phyloP scores from a whole-genome alignment of 2,329 filamentous ascomycete species.

The Xylariaceae sp. region DNA sequence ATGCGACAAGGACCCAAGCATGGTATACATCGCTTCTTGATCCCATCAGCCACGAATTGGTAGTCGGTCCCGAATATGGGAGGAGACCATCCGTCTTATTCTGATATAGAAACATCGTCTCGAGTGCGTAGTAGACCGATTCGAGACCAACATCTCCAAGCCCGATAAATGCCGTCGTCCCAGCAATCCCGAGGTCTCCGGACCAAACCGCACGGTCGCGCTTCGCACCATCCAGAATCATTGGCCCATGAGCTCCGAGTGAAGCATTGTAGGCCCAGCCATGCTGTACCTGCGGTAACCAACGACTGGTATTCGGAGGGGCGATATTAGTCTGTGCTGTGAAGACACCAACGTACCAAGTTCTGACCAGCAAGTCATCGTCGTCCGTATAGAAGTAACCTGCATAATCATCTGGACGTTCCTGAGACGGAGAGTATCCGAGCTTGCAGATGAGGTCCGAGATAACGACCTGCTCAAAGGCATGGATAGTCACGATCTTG shows the following conservation, averaged over 20 bases:
- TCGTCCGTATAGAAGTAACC: constrained; percentile 6
- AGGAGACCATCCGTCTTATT: too few species aligned
- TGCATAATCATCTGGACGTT: constrained; percentile 4
- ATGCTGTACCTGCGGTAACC: constrained; percentile 24
- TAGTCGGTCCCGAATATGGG: too few species aligned
- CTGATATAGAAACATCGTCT: too few species aligned
- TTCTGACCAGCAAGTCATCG: constrained; percentile 46
- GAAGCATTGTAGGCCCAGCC: constrained; percentile 29
- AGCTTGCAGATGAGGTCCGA: constrained; percentile 18
- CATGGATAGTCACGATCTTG: constrained; percentile 44
- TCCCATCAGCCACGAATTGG: too few species aligned
- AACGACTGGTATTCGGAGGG: constrained; percentile 24
- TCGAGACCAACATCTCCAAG: too few species aligned
- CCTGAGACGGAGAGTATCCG: constrained; percentile 7
- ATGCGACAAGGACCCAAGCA: too few species aligned
- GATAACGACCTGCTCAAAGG: constrained; percentile 30
- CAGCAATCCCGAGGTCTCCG: constrained; percentile 54
- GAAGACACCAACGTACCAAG: constrained; percentile 56
- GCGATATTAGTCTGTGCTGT: constrained; percentile 42
- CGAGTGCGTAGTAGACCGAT: too few species aligned
- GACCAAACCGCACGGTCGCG: constrained; percentile 55
- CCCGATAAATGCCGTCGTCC: background rate
- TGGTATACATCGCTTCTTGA: too few species aligned
- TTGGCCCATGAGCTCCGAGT: constrained; percentile 31
- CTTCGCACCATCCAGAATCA: constrained; percentile 49